phyloP scores from a whole-genome alignment of 192 early-diverging fungal genomes.

The Linnemannia elongata region DNA sequence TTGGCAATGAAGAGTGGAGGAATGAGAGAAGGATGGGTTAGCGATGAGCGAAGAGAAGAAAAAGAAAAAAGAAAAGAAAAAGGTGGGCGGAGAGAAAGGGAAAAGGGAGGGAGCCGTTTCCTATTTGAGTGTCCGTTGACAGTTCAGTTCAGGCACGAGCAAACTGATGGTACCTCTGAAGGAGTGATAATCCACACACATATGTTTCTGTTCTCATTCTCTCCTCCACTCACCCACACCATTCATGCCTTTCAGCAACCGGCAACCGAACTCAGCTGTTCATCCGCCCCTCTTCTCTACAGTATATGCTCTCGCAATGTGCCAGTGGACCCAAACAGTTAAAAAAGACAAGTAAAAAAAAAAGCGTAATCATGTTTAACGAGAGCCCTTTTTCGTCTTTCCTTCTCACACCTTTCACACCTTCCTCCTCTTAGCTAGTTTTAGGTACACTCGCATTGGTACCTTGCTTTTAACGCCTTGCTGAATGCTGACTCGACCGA shows the following conservation, averaged over 20 bases:
- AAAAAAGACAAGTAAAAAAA: background rate
- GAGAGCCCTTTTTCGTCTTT: background rate
- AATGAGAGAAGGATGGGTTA: background rate
- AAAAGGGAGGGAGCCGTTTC: background rate
- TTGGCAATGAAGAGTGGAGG: background rate
- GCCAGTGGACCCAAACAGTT: constrained; percentile 3
- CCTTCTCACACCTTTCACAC: background rate
- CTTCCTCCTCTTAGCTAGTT: background rate
- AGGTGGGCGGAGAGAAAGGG: background rate
- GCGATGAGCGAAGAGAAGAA: background rate
- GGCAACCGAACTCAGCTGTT: background rate
- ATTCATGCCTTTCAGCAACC: background rate
- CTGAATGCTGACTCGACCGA: background rate
- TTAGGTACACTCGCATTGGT: background rate
- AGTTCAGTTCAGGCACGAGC: background rate
- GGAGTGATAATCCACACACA: background rate
- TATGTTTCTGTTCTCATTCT: background rate
- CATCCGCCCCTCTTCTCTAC: background rate
- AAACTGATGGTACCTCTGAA: background rate
- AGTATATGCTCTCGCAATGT: background rate
- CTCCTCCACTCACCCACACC: background rate
- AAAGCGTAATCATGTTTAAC: background rate
- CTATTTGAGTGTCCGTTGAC: background rate
- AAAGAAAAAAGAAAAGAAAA: background rate
- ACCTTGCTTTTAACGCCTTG: background rate